Evolutionary conservation across 495 filamentous ascomycete genomes (phyloP).

Genomic region (Hyaloscypha bicolor): DNA sequence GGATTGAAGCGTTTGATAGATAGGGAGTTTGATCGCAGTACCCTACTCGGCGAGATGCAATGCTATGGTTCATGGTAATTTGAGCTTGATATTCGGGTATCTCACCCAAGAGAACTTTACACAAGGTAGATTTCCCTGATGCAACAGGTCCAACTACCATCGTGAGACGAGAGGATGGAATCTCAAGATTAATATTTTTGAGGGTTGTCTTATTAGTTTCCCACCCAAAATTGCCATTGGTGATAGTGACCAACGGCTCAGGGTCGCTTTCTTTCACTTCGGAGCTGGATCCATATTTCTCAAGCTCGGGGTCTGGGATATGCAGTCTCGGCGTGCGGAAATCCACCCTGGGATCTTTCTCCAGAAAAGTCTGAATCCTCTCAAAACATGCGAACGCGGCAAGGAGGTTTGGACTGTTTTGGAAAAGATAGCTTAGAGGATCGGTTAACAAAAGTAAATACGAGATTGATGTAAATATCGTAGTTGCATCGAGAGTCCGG

Average conservation of each 20-base stretch:
- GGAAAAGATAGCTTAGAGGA: no score
- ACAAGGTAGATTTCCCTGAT: slow-evolving; percentile 52
- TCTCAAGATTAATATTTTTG: background rate
- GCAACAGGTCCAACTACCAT: slow-evolving; percentile 50
- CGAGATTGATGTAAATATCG: no score
- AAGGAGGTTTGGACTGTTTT: no score
- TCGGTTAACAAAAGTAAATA: no score
- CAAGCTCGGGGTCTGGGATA: no score
- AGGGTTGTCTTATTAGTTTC: background rate
- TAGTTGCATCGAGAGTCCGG: no score
- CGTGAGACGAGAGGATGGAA: slow-evolving; percentile 39
- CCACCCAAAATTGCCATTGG: background rate
- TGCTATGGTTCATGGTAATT: slow-evolving; percentile 1
- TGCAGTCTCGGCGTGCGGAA: no score
- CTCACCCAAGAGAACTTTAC: slow-evolving; percentile 53
- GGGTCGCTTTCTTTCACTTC: no score
- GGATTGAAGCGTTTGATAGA: slow-evolving; percentile 60
- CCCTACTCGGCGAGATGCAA: slow-evolving; percentile 25
- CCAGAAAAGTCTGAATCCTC: no score
- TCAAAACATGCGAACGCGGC: no score
- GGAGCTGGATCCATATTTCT: no score
- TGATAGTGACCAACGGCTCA: background rate
- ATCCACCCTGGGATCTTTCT: no score
- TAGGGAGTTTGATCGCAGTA: slow-evolving; percentile 49
- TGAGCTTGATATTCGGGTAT: slow-evolving; percentile 34